Base-by-base conservation (phyloP, 768 basidiomycete species). In the Mycena indigotica region DNA sequence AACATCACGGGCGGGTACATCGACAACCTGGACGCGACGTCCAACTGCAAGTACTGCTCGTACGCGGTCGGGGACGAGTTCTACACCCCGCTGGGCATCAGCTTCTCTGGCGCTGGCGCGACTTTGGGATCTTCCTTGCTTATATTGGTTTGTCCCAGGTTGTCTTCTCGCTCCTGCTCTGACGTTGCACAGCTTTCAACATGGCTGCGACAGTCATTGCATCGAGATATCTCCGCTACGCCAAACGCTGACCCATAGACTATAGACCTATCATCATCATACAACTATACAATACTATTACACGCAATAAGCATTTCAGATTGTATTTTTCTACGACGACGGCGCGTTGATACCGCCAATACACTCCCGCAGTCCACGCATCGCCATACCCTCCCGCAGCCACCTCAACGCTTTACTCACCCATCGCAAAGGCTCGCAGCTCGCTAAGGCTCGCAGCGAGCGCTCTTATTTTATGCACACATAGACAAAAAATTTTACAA, bases 21-120 rank as follows among this genome's bases (percentile, higher is more conserved):
- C 16, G 78, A 85, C 55, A 86, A 94, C 63, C 77, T 80, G 0
- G 74, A 78, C 53, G 89, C 81, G 12, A 87, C 84, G 0, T 53
- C 68, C 1, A 67, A 71, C 5, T 95, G 94, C 70, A 78, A 80
- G 16, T 95, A 92, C 69, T 95, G 93, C 65, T 82, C 84, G 65
- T 91, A 81, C 66, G 53, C 62, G 66, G 72, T 81, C 23, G 89
- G 90, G 0, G 87, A 92, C 62, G 74, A 92, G 60, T 93, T 87
- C 73, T 89, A 78, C 68, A 64, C 69, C 12, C 87, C 87, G 0
- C 71, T 93, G 40, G 89, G 89, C 60, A 89, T 93, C 64, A 67
- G 68, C 1, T 91, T 78, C 67, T 73, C 76, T 66, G 81, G 19
- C 75, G 87, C 8, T 89, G 89, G 88, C 74, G 89, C 58, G 88